Evolutionary conservation across 106 monocot species (phyloP), one percentile per base, ranked within the genome.

Genomic region (Gastrodia elata): DNA sequence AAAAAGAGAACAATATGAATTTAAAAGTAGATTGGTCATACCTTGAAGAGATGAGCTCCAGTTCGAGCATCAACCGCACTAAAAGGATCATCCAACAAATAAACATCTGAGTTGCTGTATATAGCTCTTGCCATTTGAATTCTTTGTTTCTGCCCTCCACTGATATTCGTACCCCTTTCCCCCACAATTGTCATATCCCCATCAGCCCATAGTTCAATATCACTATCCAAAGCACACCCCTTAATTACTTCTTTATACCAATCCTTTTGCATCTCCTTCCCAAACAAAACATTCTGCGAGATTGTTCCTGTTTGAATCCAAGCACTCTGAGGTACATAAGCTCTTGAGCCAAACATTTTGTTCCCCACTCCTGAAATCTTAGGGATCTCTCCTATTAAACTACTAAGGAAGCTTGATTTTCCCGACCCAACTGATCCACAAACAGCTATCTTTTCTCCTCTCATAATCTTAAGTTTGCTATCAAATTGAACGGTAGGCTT

Each of bases 31-130:
- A 32, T 58, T 72, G 18, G 0, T 30, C 24, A 58, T 81, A 91
- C 94, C 91, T 91, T 89, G 70, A 88, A 91, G 39, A 94, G 84
- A 73, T 94, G 91, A 8, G 76, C 72, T 68, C 83, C 89, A 20
- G 94, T 94, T 61, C 89, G 94, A 37, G 91, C 94, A 83, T 94
- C 94, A 25, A 94, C 91, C n/a, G 94, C 89, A 78, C 94, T 94
- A 64, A 94, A 94, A 49, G 94, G 94, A 64, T 94, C 94, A 74
- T 94, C 94, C 1, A 94, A 69, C 37, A 94, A 71, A 71, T 82
- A 87, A 57, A 94, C 78, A 70, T 91, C 89, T 8, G 91, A 77
- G 38, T 87, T 55, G 33, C 75, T 82, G 65, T 94, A 94, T 14
- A 87, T 46, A 37, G 94, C 87, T 78, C 94, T 88, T 70, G 94